Base-by-base conservation (phyloP, 345 rosid species). In the Moricandia arvensis region DNA sequence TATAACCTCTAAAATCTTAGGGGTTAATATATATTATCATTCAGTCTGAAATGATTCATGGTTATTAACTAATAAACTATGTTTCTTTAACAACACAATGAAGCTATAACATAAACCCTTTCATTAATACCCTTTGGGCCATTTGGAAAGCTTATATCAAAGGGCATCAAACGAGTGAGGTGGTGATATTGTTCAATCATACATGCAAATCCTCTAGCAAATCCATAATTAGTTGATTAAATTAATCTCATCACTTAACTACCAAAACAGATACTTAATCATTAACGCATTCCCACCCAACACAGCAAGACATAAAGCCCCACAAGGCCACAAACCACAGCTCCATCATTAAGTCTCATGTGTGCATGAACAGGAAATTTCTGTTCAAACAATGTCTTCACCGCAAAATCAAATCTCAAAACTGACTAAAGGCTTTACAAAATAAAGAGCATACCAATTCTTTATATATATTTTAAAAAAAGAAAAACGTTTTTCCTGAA, bases 301-400 rank as follows among this genome's bases (percentile, higher is more conserved):
- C 51, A 41, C 49, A 31, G 3, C 57, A 62, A 69, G 64, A 51
- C 69, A 62, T 51, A 45, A 45, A 45, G 53, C 75, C 53, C 17
- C 53, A 69, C 80, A 58, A 75, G 47, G n/a, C n/a, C n/a, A n/a
- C n/a, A n/a, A n/a, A n/a, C 64, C 54, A 75, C 55, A 60, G 62
- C 33, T 35, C 45, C 69, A 49, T 68, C 75, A 76, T 76, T 76
- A 76, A 51, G 34, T 45, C 47, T 27, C 74, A 63, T 76, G 71
- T 69, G 75, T 76, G 75, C 80, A 76, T 76, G 80, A 76, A 69
- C 75, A 69, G 57, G 35, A 61, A 8, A 35, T 68, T 61, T 68
- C 74, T 60, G 74, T 75, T 75, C 49, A 67, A 45, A 59, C 72
- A 21, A 59, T 66, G 37, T 59, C 55, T 68, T 59, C 71, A 47